A percentile compares a stretch with the other conserved stretches of the same genome.
Evolutionary conservation across 768 basidiomycete genomes (phyloP).

Genomic region (Tricholoma matsutake): DNA sequence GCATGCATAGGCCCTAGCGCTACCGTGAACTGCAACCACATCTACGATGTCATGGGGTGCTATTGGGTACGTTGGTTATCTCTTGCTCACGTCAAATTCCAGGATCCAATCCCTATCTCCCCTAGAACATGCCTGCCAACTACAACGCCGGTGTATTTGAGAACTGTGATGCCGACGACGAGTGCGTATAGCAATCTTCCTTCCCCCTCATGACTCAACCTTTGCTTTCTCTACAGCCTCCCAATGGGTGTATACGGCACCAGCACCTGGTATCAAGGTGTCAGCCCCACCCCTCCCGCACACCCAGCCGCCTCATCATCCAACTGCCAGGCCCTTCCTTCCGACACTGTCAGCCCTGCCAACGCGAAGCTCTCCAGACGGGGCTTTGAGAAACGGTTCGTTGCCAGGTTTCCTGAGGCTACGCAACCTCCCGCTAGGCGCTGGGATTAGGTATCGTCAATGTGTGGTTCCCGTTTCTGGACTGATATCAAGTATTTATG

Average conservation of each 20-base stretch:
- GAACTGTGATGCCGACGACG: constrained; percentile 60
- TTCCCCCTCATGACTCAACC: background rate
- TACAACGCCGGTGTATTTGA: constrained; percentile 62
- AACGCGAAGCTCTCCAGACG: constrained; percentile 14
- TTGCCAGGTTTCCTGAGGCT: background rate
- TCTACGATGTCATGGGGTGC: constrained; percentile 69
- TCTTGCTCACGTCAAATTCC: background rate
- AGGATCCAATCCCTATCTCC: background rate
- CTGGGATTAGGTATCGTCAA: background rate
- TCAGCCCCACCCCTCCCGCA: constrained; percentile 51
- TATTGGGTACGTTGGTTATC: constrained; percentile 37
- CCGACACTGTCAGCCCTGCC: constrained; percentile 28
- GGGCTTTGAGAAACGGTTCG: constrained; percentile 6
- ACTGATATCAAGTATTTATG: background rate
- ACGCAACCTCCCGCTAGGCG: background rate
- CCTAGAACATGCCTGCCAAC: constrained; percentile 73
- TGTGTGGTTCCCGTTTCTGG: background rate
- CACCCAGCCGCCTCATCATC: constrained; percentile 63
- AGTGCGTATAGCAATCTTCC: constrained; percentile 24
- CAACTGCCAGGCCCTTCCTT: constrained; percentile 49
- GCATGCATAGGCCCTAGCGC: constrained; percentile 61
- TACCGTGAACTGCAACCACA: constrained; percentile 67
- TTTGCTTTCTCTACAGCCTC: constrained; percentile 22
- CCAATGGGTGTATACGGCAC: constrained; percentile 74
- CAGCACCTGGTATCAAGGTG: constrained; percentile 68